These are phyloP conservation scores for Xylariaceae sp. DNA, from an alignment of 2,329 filamentous ascomycete genomes.

Conservation along the genomic window DNA sequence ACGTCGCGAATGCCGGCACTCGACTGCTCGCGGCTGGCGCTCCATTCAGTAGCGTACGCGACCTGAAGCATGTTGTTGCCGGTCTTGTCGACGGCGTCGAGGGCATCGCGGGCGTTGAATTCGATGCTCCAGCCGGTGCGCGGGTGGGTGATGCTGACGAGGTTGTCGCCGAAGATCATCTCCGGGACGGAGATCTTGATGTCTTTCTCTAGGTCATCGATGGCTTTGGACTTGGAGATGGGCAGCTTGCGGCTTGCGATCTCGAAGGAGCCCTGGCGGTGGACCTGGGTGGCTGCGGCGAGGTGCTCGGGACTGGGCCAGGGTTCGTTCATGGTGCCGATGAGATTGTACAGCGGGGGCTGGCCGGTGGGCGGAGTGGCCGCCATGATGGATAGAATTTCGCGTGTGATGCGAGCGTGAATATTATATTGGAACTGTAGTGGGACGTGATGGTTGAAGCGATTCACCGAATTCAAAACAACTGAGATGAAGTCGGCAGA, in stretches of 20 bases:
- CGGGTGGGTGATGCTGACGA: constrained; percentile 68
- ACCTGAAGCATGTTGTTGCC: constrained; percentile 87
- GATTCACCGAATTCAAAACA: not conserved
- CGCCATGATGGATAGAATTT: constrained; percentile 5
- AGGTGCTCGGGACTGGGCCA: constrained; percentile 49
- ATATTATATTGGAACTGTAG: not conserved
- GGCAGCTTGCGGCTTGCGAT: constrained; percentile 85
- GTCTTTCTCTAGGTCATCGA: constrained; percentile 73
- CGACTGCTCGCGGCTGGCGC: constrained; percentile 61
- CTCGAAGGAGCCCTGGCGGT: constrained; percentile 61
- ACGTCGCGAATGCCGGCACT: constrained; percentile 87
- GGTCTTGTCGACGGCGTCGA: constrained; percentile 92
- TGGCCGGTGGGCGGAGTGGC: constrained; percentile 16
- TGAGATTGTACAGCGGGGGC: constrained; percentile 27
- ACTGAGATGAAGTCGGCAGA: not conserved
- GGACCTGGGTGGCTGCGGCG: constrained; percentile 49
- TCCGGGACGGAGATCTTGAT: constrained; percentile 87
- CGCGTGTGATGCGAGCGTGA: not conserved
- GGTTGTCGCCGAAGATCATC: constrained; percentile 99
- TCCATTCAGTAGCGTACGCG: constrained; percentile 86
- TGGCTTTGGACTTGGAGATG: constrained; percentile 86
- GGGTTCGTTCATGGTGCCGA: constrained; percentile 44
- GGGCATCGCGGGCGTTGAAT: constrained; percentile 81
- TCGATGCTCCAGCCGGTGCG: constrained; percentile 69
- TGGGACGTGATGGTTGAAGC: not conserved